phyloP scores from a whole-genome alignment of 352 stramenopile species.

The Discostella stelligera region DNA sequence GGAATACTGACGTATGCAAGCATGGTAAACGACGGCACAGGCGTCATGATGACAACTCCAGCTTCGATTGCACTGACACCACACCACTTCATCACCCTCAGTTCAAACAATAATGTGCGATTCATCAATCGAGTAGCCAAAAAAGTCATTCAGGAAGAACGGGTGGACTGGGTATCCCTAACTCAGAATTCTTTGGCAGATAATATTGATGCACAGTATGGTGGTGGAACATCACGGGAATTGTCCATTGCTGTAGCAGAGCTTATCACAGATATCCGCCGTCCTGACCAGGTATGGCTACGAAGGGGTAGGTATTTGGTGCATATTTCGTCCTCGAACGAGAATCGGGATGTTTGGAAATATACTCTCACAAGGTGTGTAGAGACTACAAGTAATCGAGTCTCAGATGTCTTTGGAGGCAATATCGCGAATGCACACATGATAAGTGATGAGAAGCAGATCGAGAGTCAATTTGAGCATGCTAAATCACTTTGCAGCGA shows the following conservation, averaged over 20 bases:
- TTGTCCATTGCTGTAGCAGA: slow-evolving; percentile 40
- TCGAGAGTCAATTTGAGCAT: slow-evolving; percentile 80
- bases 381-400: slow-evolving; percentile 18
- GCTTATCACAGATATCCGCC: slow-evolving; percentile 76
- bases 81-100: slow-evolving; percentile 78
- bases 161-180: slow-evolving; percentile 65
- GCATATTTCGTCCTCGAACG: slow-evolving; percentile 78
- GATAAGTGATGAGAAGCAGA: slow-evolving; percentile 70
- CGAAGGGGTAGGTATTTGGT: slow-evolving; percentile 68
- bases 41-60: slow-evolving; percentile 28
- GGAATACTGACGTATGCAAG: slow-evolving; percentile 73
- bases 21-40: not conserved
- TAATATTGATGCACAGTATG: slow-evolving; percentile 21
- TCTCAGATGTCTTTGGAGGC: not conserved
- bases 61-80: slow-evolving; percentile 73
- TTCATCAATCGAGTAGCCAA: slow-evolving; percentile 78
- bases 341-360: slow-evolving; percentile 82
- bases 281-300: slow-evolving; percentile 82
- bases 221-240: slow-evolving; percentile 3
- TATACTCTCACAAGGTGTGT: slow-evolving; percentile 73
- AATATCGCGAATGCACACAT: slow-evolving; percentile 14
- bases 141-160: slow-evolving; percentile 78
- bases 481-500: slow-evolving; percentile 76
- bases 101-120: slow-evolving; percentile 60
- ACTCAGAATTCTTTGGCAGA: slow-evolving; percentile 23